phyloP scores from a whole-genome alignment of 352 stramenopile genomes.

The Phytophthora idaei region DNA sequence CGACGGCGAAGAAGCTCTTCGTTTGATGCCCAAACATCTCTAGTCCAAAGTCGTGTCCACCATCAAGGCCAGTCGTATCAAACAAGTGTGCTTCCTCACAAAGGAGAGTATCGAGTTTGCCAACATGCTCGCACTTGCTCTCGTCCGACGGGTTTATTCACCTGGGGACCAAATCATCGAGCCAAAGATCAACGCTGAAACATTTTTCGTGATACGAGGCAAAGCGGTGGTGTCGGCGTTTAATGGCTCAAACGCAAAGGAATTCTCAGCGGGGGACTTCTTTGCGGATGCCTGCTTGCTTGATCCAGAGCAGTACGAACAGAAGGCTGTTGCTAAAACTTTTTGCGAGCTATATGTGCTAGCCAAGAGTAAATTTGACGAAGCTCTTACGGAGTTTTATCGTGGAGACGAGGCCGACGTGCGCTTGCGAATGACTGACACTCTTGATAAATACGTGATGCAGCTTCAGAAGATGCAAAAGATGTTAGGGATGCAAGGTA shows the following conservation, averaged over 20 bases:
- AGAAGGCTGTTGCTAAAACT: constrained; percentile 73
- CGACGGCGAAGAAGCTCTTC: constrained; percentile 61
- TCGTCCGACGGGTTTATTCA: constrained; percentile 60
- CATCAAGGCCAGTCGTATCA: constrained; percentile 66
- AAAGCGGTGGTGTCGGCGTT: constrained; percentile 53
- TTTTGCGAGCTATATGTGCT: constrained; percentile 84
- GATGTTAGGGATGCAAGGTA: constrained; percentile 55
- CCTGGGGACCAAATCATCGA: constrained; percentile 68
- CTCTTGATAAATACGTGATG: constrained; percentile 59
- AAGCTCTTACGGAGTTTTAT: constrained; percentile 63
- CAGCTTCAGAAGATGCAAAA: constrained; percentile 81
- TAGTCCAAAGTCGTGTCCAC: constrained; percentile 65
- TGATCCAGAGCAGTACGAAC: constrained; percentile 56
- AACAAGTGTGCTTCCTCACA: constrained; percentile 70
- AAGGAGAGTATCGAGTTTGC: constrained; percentile 76
- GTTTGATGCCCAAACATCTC: constrained; percentile 60
- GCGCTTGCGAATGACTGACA: constrained; percentile 46
- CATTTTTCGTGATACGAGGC: constrained; percentile 75
- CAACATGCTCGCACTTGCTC: constrained; percentile 58
- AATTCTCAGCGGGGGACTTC: constrained; percentile 60
- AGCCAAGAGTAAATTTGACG: constrained; percentile 66
- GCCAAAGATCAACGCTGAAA: constrained; percentile 70
- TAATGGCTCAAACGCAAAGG: constrained; percentile 48
- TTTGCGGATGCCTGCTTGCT: constrained; percentile 69
- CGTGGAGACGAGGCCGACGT: constrained; percentile 34